Conservation (phyloP, 2,329 filamentous ascomycete species). For the Ceratocystis destructans region DNA sequence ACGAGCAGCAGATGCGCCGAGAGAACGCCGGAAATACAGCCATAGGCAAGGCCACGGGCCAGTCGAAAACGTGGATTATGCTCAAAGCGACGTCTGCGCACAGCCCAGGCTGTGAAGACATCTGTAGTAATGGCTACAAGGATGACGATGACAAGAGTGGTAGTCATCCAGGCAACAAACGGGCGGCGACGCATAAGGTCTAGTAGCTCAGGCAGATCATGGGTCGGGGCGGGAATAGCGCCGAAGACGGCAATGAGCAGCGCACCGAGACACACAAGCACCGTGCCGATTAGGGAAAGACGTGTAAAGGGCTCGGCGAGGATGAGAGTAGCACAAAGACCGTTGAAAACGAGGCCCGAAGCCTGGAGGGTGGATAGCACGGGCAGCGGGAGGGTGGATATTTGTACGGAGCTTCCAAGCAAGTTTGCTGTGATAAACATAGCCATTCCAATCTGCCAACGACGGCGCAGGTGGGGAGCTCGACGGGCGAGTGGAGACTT, state of each 20-base stretch:
- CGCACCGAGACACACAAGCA: slow-evolving; percentile 79
- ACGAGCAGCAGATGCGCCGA: slow-evolving; percentile 88
- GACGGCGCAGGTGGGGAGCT: slow-evolving; percentile 74
- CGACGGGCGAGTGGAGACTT: slow-evolving; percentile 69
- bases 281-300: slow-evolving; percentile 81
- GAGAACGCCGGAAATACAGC: slow-evolving; percentile 77
- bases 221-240: slow-evolving; percentile 82
- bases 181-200: slow-evolving; percentile 56
- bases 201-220: slow-evolving; percentile 71
- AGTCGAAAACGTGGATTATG: slow-evolving; percentile 57
- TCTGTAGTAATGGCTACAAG: slow-evolving; percentile 51
- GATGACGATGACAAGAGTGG: slow-evolving; percentile 60
- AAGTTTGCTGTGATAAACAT: slow-evolving; percentile 95
- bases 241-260: slow-evolving; percentile 87
- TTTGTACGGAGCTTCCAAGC: slow-evolving; percentile 89
- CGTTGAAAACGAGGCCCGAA: slow-evolving; percentile 95
- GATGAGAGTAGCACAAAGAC: slow-evolving; percentile 86
- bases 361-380: slow-evolving; percentile 92
- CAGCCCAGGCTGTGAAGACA: slow-evolving; percentile 38
- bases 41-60: slow-evolving; percentile 72
- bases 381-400: slow-evolving; percentile 85
- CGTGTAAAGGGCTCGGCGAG: slow-evolving; percentile 86
- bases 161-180: slow-evolving; percentile 80
- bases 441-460: slow-evolving; percentile 95
- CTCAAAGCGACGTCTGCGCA: slow-evolving; percentile 28